Base-by-base conservation (phyloP, 208 protist genomes). In the Trypanosoma grayi region DNA sequence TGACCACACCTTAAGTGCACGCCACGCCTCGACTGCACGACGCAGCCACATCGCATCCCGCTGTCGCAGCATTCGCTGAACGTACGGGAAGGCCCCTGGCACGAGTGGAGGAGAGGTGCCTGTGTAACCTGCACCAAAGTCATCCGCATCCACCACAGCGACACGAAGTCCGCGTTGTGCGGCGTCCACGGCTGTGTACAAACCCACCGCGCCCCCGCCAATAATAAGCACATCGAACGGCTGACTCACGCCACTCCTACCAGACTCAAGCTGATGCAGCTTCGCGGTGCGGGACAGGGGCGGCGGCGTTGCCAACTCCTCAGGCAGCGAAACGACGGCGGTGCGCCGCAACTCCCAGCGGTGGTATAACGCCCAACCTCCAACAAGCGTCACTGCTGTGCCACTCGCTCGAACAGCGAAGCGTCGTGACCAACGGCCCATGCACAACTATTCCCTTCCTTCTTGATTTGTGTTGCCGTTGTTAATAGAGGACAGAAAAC, bases 151-250 rank as follows among this genome's bases (percentile, higher is more conserved):
- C 11, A 95, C 70, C 24, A 92, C 37, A 7, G 80, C 84, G 11
- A 91, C 84, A 9, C 72, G 73, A 36, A 92, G 70, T 18, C 89
- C 89, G 10, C 89, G 81, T 52, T 85, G 81, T 8, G 85, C 83
- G 5, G 89, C 89, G 45, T 95, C 89, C 7, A 95, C 79, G 16
- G 89, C 85, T 1, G 77, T 76, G 77, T 93, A 93, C 14, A 95
- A 66, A 2, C 85, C 89, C 0, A 45, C 75, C 7, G 85, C 56
- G 13, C 86, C 84, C 20, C 83, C 85, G 30, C 89, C 89, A 16
- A 95, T 40, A 5, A 96, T 74, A 39, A 91, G 70, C 4, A 94
- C 65, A 60, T 94, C 86, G 55, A 86, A 90, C 0, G 78, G 70
- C 2, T 70, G 34, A 16, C 63, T 22, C 4, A 33, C 56, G 2